phyloP scores from a whole-genome alignment of 768 basidiomycete species.

The Rhizopogon roseolus region DNA sequence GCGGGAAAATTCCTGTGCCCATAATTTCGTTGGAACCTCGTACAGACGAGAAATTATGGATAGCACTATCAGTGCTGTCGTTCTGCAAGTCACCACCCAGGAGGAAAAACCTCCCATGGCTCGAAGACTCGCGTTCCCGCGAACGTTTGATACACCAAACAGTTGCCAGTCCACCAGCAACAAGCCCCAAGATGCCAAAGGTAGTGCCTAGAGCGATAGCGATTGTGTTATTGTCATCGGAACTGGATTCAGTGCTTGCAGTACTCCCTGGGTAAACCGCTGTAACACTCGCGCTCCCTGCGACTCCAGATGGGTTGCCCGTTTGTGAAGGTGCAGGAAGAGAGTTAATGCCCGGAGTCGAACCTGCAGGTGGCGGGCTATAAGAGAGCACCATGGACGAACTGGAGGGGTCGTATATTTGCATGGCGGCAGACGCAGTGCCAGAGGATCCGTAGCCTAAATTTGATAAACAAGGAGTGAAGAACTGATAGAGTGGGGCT shows the following conservation, averaged over 20 bases:
- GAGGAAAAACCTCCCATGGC: slow-evolving; percentile 11
- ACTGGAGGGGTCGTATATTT: slow-evolving; percentile 41
- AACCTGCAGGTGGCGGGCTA: slow-evolving; percentile 30
- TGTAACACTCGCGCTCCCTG: slow-evolving; percentile 5
- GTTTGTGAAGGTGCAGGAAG: slow-evolving; percentile 31
- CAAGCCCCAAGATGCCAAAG: slow-evolving; percentile 55
- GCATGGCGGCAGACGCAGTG: slow-evolving; percentile 45
- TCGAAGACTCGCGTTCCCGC: slow-evolving; percentile 3
- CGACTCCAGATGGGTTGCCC: slow-evolving; percentile 3
- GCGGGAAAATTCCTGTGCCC: slow-evolving; percentile 4
- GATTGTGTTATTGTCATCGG: slow-evolving; percentile 23
- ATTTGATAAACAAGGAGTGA: slow-evolving; percentile 2
- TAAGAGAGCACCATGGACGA: slow-evolving; percentile 38
- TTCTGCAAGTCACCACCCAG: slow-evolving; percentile 17
- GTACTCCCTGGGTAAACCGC: slow-evolving; percentile 7
- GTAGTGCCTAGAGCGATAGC: slow-evolving; percentile 60
- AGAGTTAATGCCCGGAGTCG: slow-evolving; percentile 26
- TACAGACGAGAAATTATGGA: not conserved
- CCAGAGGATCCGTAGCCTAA: slow-evolving; percentile 28
- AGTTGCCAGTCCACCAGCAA: slow-evolving; percentile 35
- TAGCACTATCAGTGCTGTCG: slow-evolving; percentile 4
- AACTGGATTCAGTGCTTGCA: slow-evolving; percentile 9
- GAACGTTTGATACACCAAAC: slow-evolving; percentile 42
- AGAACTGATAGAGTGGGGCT: slow-evolving; percentile 18
- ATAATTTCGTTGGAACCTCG: not conserved